phyloP scores from a whole-genome alignment of 805 yeast genomes.

The Lachancea sp. region DNA sequence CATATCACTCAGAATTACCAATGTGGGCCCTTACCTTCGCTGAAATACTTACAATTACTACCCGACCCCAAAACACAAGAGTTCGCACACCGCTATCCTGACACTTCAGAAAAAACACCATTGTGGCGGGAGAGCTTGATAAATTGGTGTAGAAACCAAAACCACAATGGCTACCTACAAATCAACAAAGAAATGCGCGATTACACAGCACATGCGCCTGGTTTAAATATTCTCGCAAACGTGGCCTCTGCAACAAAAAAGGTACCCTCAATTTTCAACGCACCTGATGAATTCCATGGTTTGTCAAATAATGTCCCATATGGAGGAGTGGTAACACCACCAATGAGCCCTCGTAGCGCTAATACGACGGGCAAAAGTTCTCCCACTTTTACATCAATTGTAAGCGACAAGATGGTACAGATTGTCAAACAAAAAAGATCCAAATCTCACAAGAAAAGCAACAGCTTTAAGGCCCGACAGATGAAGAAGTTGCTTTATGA shows the following conservation, averaged over 20 bases:
- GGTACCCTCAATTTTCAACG: slow-evolving; percentile 26
- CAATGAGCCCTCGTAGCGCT: slow-evolving; percentile 26
- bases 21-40: slow-evolving; percentile 24
- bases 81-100: slow-evolving; percentile 30
- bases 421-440: slow-evolving; percentile 21
- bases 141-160: slow-evolving; percentile 32
- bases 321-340: slow-evolving; percentile 28
- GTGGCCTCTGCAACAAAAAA: slow-evolving; percentile 12
- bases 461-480: slow-evolving; percentile 34
- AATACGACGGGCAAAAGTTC: slow-evolving; percentile 11
- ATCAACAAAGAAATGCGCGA: slow-evolving; percentile 17
- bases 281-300: slow-evolving; percentile 27
- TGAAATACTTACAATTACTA: slow-evolving; percentile 28
- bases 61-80: slow-evolving; percentile 29
- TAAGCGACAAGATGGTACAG: slow-evolving; percentile 29
- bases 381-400: slow-evolving; percentile 20
- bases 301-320: slow-evolving; percentile 16
- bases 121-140: slow-evolving; percentile 29
- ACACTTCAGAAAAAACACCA: slow-evolving; percentile 30
- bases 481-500: slow-evolving; percentile 28
- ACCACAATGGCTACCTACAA: slow-evolving; percentile 27
- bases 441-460: slow-evolving; percentile 30
- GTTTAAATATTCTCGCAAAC: slow-evolving; percentile 14
- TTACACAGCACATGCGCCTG: slow-evolving; percentile 1
- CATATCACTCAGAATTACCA: background rate